These are phyloP conservation scores for Cucurbita moschata DNA, from an alignment of 306 rosid species.

Conservation along the genomic window DNA sequence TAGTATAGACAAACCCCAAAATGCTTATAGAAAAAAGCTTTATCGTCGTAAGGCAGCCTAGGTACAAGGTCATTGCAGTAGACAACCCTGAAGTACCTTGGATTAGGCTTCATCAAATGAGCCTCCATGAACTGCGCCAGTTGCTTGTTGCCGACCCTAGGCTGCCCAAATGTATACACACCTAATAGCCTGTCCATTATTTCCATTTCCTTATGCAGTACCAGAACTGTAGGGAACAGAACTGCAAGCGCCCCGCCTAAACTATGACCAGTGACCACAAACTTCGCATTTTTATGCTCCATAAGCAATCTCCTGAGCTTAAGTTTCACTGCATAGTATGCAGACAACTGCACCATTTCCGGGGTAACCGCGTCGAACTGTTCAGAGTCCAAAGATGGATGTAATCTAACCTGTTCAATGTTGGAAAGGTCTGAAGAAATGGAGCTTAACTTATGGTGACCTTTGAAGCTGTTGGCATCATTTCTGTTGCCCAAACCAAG, in stretches of 20 bases:
- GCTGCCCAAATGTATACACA: slow-evolving; percentile 73
- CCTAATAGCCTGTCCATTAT: slow-evolving; percentile 44
- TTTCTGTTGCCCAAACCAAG: slow-evolving; percentile 55
- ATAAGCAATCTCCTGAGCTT: slow-evolving; percentile 36
- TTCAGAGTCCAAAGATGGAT: not conserved
- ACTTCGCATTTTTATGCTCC: slow-evolving; percentile 58
- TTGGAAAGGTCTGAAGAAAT: not conserved
- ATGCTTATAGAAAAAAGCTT: slow-evolving; percentile 52
- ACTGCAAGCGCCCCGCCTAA: slow-evolving; percentile 70
- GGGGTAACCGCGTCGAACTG: slow-evolving; percentile 9
- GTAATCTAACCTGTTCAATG: not conserved
- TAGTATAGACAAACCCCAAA: slow-evolving; percentile 67
- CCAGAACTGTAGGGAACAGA: slow-evolving; percentile 50
- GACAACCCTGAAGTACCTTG: slow-evolving; percentile 58
- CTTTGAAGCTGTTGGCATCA: slow-evolving; percentile 23
- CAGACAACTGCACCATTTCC: slow-evolving; percentile 28
- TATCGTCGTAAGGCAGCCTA: slow-evolving; percentile 62
- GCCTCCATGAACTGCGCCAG: slow-evolving; percentile 55
- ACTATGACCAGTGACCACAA: slow-evolving; percentile 69
- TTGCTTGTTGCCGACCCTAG: slow-evolving; percentile 46
- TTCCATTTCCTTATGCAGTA: slow-evolving; percentile 41
- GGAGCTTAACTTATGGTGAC: slow-evolving; percentile 13
- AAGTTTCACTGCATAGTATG: slow-evolving; percentile 35
- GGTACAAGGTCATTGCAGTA: slow-evolving; percentile 74
- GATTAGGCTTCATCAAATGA: slow-evolving; percentile 26